Conservation (phyloP, 768 basidiomycete genomes). For the Boletus rubescentipes region DNA sequence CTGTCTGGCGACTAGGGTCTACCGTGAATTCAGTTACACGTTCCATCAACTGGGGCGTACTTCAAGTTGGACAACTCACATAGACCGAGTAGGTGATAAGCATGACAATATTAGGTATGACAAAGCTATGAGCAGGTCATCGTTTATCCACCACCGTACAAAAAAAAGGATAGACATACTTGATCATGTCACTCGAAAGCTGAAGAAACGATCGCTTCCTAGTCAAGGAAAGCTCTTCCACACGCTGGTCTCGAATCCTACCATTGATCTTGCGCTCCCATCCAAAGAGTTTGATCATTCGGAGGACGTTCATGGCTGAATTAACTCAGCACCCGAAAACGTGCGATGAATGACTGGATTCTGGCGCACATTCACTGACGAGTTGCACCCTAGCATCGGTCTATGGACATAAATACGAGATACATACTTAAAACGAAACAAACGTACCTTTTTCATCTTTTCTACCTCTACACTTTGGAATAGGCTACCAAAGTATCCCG, state of each 20-base stretch:
- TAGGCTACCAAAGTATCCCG: conserved; percentile 51
- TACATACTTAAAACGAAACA: not conserved
- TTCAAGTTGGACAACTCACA: conserved; percentile 32
- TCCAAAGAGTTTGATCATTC: conserved; percentile 73
- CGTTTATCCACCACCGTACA: not conserved
- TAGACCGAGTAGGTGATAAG: conserved; percentile 60
- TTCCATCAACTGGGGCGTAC: not conserved
- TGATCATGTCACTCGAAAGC: conserved; percentile 37
- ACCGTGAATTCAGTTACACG: not conserved
- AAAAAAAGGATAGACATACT: conserved; percentile 8
- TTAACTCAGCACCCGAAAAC: not conserved
- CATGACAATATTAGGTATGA: conserved; percentile 65
- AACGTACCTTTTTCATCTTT: conserved; percentile 44
- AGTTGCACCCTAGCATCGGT: conserved; percentile 45
- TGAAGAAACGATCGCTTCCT: conserved; percentile 51
- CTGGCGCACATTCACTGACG: conserved; percentile 54
- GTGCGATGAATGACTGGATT: not conserved
- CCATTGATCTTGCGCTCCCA: conserved; percentile 60
- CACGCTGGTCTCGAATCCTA: conserved; percentile 53
- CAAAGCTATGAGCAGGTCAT: conserved; percentile 38
- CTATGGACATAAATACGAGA: conserved; percentile 38
- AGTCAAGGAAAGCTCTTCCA: conserved; percentile 56
- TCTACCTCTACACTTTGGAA: conserved; percentile 48
- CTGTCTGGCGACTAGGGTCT: conserved; percentile 7
- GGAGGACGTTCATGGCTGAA: conserved; percentile 51